Evolutionary conservation across 2,329 filamentous ascomycete genomes (phyloP).

Genomic region (Alternaria triticimaculans): DNA sequence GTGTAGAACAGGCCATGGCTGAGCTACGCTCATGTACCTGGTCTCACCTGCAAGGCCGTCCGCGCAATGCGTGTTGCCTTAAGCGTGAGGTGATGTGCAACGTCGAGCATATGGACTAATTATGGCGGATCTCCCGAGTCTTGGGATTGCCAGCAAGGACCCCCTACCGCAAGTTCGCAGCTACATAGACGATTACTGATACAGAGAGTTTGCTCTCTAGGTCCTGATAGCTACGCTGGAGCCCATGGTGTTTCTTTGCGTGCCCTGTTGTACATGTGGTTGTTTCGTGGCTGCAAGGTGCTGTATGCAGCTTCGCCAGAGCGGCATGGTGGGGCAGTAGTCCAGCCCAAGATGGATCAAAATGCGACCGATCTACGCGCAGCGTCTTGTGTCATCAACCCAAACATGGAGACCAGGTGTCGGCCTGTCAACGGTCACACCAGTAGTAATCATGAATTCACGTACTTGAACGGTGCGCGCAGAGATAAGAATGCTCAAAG

Average conservation of each 20-base stretch:
- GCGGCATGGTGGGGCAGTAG: slow-evolving; percentile 2
- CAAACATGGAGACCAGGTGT: neutral
- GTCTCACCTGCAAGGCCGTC: slow-evolving; percentile 23
- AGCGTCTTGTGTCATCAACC: slow-evolving; percentile 11
- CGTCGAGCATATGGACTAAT: slow-evolving; percentile 34
- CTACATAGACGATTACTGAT: slow-evolving; percentile 11
- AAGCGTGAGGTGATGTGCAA: slow-evolving; percentile 22
- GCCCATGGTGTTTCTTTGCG: neutral
- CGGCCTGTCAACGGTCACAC: neutral
- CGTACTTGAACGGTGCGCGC: neutral
- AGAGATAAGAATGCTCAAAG: neutral
- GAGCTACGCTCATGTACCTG: slow-evolving; percentile 17
- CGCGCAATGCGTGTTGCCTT: slow-evolving; percentile 28
- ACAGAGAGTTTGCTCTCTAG: slow-evolving; percentile 15
- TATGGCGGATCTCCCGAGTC: slow-evolving; percentile 30
- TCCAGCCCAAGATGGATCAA: slow-evolving; percentile 4
- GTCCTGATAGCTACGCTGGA: neutral
- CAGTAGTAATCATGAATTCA: neutral
- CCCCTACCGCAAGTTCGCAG: slow-evolving; percentile 3
- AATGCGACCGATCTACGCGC: slow-evolving; percentile 17
- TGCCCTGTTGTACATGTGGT: neutral
- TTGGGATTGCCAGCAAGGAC: slow-evolving; percentile 10
- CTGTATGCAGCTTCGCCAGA: neutral
- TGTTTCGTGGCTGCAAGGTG: neutral
- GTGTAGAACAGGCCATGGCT: slow-evolving; percentile 12